A percentile compares a stretch with the other conserved stretches of the same genome.
Evolutionary conservation across 1,284 basidiomycete genomes (phyloP).

Genomic region (Trametes polyzona): DNA sequence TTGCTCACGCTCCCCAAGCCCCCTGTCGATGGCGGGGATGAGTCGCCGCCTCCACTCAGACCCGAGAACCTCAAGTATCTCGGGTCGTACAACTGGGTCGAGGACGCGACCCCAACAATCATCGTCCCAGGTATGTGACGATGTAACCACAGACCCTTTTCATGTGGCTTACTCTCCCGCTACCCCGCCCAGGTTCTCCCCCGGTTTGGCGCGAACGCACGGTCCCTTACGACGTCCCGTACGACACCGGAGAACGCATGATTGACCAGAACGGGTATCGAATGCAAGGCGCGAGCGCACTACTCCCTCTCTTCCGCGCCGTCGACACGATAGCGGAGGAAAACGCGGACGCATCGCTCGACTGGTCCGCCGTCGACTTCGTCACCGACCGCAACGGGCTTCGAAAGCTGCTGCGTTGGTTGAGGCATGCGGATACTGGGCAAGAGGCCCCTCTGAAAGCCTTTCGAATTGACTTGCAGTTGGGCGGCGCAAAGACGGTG

Average conservation of each 20-base stretch:
- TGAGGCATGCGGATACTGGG: constrained; percentile 33
- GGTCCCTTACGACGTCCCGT: constrained; percentile 49
- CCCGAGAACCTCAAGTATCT: constrained; percentile 44
- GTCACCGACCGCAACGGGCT: constrained; percentile 63
- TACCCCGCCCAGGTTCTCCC: constrained; percentile 50
- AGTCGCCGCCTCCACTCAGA: neutral
- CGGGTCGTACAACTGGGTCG: constrained; percentile 61
- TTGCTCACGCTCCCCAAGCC: too few species aligned
- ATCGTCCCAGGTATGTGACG: constrained; percentile 53
- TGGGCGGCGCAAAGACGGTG: constrained; percentile 55
- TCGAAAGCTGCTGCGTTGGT: constrained; percentile 62
- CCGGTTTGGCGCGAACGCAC: constrained; percentile 51
- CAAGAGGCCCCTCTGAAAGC: constrained; percentile 33
- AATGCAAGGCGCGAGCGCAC: constrained; percentile 44
- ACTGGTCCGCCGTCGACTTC: constrained; percentile 56
- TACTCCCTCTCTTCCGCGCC: constrained; percentile 51
- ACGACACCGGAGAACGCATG: constrained; percentile 48
- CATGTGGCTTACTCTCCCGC: neutral
- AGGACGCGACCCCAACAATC: constrained; percentile 48
- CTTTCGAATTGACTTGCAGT: constrained; percentile 61
- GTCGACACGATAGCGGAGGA: constrained; percentile 45
- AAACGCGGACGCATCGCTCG: constrained; percentile 32
- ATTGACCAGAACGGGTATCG: constrained; percentile 56
- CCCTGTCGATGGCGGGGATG: too few species aligned
- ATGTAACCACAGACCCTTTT: neutral